Percentiles rank a stretch among this genome's conserved stretches.
Evolutionary conservation across 805 yeast genomes (phyloP).

Genomic region (Metschnikowia lunata): DNA sequence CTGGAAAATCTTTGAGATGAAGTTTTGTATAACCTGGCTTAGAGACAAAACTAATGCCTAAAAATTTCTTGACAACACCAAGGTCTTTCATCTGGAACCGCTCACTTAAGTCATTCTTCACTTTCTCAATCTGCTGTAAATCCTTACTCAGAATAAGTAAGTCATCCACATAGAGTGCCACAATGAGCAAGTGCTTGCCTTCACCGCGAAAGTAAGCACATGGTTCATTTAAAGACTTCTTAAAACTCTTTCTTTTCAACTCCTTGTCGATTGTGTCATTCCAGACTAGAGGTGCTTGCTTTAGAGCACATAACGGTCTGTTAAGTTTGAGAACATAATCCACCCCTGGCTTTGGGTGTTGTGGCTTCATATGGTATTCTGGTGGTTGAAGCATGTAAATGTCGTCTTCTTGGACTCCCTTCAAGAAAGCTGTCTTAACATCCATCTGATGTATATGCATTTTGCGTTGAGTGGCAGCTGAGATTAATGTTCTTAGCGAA

Average conservation of each 20-base stretch:
- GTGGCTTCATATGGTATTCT: not conserved
- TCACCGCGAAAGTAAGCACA: not conserved
- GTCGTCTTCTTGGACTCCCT: not conserved
- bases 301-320: not conserved
- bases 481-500: too few species aligned
- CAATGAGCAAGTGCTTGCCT: not conserved
- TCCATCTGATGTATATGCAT: not conserved
- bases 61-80: not conserved
- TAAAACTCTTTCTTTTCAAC: not conserved
- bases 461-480: too few species aligned
- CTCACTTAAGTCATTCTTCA: not conserved
- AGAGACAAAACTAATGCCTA: not conserved
- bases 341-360: not conserved
- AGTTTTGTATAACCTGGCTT: not conserved
- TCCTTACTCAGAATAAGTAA: not conserved
- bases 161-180: not conserved
- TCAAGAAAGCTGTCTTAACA: not conserved
- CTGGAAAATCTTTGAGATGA: not conserved
- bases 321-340: not conserved
- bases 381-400: not conserved
- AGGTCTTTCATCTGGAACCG: slow-evolving; percentile 4
- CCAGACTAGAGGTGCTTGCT: slow-evolving; percentile 2
- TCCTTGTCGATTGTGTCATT: slow-evolving; percentile 1
- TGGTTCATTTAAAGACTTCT: not conserved
- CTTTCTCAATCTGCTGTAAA: not conserved